These are phyloP conservation scores for Cryptosporidium parvum DNA, from an alignment of 169 alveolate genomes.

Conservation along the genomic window DNA sequence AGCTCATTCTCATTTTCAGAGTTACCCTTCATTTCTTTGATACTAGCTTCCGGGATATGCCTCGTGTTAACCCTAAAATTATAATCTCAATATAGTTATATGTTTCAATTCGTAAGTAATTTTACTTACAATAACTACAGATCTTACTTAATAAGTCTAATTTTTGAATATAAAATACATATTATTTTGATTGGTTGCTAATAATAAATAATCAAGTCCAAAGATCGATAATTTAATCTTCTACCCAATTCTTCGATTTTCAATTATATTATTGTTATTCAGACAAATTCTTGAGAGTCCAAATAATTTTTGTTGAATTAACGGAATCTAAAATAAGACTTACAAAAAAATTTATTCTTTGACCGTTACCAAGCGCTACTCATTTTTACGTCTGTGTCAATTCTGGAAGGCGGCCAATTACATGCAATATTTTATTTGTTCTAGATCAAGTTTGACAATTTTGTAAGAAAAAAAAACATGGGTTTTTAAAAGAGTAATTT, in stretches of 20 bases:
- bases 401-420: neutral
- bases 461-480: neutral
- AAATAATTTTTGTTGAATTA: neutral
- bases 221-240: neutral
- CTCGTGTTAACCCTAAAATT: neutral
- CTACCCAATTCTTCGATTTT: neutral
- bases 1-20: constrained; percentile 30
- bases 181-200: neutral
- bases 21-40: neutral
- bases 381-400: neutral
- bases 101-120: neutral
- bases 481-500: neutral
- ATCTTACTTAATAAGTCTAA: neutral
- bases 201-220: neutral
- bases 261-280: neutral
- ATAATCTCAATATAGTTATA: neutral
- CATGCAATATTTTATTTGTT: neutral
- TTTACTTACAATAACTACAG: neutral
- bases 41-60: neutral
- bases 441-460: constrained; percentile 16
- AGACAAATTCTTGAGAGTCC: neutral
- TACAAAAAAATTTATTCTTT: neutral
- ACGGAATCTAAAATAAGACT: neutral
- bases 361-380: constrained; percentile 8
- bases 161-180: neutral